phyloP scores from a whole-genome alignment of 345 rosid species.

The Populus ilicifolia region DNA sequence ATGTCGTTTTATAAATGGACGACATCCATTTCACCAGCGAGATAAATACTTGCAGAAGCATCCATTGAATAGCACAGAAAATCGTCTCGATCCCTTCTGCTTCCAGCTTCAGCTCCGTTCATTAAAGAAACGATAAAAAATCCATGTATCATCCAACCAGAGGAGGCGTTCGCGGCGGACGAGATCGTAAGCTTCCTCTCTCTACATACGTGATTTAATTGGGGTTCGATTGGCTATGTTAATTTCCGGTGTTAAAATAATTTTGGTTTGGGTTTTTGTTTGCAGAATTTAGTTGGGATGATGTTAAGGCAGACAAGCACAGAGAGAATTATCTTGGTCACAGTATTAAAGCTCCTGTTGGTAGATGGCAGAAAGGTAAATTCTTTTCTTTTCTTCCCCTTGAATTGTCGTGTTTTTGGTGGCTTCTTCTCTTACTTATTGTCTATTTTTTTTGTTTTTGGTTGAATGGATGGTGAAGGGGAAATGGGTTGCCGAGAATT shows the following conservation, averaged over 20 bases:
- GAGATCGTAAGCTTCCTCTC: constrained; percentile 64
- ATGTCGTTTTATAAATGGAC: too few species aligned
- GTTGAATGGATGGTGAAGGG: neutral
- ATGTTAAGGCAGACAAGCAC: neutral
- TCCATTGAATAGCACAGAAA: neutral
- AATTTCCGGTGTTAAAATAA: neutral
- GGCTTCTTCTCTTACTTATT: neutral
- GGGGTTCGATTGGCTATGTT: neutral
- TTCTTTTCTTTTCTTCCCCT: neutral
- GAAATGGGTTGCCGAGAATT: neutral
- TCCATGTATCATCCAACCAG: constrained; percentile 96
- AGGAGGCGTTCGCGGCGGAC: constrained; percentile 99
- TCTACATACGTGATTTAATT: neutral
- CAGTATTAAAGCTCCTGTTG: constrained; percentile 92
- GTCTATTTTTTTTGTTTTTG: neutral
- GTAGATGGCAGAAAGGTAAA: constrained; percentile 96
- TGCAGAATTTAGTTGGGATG: constrained; percentile 8
- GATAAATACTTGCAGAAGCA: neutral
- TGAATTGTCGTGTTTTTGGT: too few species aligned
- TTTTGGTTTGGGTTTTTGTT: neutral
- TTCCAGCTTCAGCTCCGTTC: neutral
- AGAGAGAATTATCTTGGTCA: constrained; percentile 88
- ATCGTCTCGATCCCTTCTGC: neutral
- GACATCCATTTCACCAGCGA: neutral
- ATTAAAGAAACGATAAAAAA: neutral